Base-by-base conservation (phyloP, 129 eudicot species). In the Artemisia annua region DNA sequence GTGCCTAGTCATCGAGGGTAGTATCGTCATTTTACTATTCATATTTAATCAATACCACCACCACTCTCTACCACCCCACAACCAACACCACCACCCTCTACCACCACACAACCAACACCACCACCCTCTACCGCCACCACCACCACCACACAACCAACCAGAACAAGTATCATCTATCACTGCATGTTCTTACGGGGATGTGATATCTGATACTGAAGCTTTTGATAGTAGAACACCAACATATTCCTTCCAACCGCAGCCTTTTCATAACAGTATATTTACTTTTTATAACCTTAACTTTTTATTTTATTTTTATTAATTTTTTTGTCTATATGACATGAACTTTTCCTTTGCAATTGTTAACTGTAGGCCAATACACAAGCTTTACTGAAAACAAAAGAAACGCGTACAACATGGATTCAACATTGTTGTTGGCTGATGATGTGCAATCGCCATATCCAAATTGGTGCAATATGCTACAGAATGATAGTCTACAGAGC, bases 81-180 rank as follows among this genome's bases (percentile, higher is more conserved):
- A n/a, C n/a, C n/a, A n/a, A n/a, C n/a, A n/a, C n/a, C n/a, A n/a
- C n/a, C n/a, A n/a, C n/a, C n/a, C n/a, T n/a, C n/a, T n/a, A n/a
- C n/a, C n/a, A n/a, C n/a, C n/a, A n/a, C n/a, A n/a, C n/a, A n/a
- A n/a, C n/a, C n/a, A n/a, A n/a, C n/a, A n/a, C n/a, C n/a, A n/a
- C n/a, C n/a, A n/a, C n/a, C n/a, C n/a, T n/a, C n/a, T n/a, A n/a
- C n/a, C n/a, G n/a, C n/a, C n/a, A n/a, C n/a, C n/a, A n/a, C n/a
- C n/a, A n/a, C n/a, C n/a, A n/a, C n/a, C n/a, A n/a, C n/a, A n/a
- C n/a, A n/a, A n/a, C n/a, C n/a, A n/a, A 73, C 88, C 86, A 19
- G 86, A 81, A 73, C 86, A 75, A 44, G 80, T 77, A 50, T 87
- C 92, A 49, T 68, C 86, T 51, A 62, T 87, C 71, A 84, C 87